Conservation (phyloP, 2,329 filamentous ascomycete genomes). For the Colletotrichum chrysophilum region DNA sequence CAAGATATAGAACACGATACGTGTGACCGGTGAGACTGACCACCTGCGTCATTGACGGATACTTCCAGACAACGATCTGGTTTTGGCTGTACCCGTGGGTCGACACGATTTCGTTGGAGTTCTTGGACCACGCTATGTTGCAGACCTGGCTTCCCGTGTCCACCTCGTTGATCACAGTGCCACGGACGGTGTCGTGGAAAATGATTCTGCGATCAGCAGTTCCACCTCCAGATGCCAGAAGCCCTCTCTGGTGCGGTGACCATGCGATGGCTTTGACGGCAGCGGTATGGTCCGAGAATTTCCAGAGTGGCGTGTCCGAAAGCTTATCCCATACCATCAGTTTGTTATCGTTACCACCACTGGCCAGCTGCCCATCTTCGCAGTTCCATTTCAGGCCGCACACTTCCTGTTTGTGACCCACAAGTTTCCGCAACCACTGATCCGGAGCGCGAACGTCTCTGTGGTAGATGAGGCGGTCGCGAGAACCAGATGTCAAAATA, state of each 20-base stretch:
- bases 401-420: constrained; percentile 97
- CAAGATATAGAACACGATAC: constrained; percentile 92
- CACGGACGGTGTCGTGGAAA: constrained; percentile 95
- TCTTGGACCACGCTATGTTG: constrained; percentile 96
- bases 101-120: constrained; percentile 95
- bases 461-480: constrained; percentile 93
- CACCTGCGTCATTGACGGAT: constrained; percentile 96
- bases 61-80: constrained; percentile 99
- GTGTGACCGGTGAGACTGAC: constrained; percentile 95
- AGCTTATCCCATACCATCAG: constrained; percentile 98
- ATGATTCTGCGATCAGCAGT: constrained; percentile 96
- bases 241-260: constrained; percentile 93
- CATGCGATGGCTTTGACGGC: constrained; percentile 98
- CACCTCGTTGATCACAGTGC: constrained; percentile 80
- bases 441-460: constrained; percentile 93
- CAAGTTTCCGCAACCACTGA: constrained; percentile 85
- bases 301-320: constrained; percentile 89
- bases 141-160: constrained; percentile 99
- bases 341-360: constrained; percentile 98
- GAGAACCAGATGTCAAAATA: constrained; percentile 92
- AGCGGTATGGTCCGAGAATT: constrained; percentile 93
- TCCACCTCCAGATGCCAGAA: constrained; percentile 94
- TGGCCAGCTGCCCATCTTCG: constrained; percentile 92
- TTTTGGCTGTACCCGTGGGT: constrained; percentile 98
- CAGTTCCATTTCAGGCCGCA: constrained; percentile 97